Evolutionary conservation across 2,329 filamentous ascomycete genomes (phyloP).

Genomic region (Chaetomium strumarium): DNA sequence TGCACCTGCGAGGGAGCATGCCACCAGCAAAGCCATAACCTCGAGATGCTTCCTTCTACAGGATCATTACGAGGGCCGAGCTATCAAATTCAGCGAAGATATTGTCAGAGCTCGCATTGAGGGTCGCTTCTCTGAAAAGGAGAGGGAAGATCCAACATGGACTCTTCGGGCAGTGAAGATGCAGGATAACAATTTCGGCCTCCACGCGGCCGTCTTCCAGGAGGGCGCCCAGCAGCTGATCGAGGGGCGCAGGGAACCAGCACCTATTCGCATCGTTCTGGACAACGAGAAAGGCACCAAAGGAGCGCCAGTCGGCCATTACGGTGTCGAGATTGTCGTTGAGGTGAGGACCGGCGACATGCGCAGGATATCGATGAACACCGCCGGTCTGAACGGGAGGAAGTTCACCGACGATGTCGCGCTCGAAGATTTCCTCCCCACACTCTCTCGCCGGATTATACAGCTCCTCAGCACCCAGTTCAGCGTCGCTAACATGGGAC

Average conservation of each 20-base stretch:
- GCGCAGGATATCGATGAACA: slow-evolving; percentile 45
- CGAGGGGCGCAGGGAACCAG: slow-evolving; percentile 61
- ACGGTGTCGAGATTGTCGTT: slow-evolving; percentile 65
- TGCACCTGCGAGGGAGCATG: slow-evolving; percentile 42
- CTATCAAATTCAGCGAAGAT: slow-evolving; percentile 73
- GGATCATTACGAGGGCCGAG: slow-evolving; percentile 72
- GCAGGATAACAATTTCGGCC: slow-evolving; percentile 52
- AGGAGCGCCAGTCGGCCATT: slow-evolving; percentile 59
- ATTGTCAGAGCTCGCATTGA: slow-evolving; percentile 81
- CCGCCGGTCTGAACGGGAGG: slow-evolving; percentile 61
- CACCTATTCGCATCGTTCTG: slow-evolving; percentile 65
- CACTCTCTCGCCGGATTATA: slow-evolving; percentile 67
- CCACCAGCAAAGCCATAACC: slow-evolving; percentile 47
- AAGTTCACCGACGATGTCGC: slow-evolving; percentile 69
- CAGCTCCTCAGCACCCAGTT: slow-evolving; percentile 67
- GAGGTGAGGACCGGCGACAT: slow-evolving; percentile 53
- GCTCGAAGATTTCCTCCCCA: slow-evolving; percentile 65
- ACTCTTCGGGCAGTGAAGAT: slow-evolving; percentile 65
- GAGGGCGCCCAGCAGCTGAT: slow-evolving; percentile 57
- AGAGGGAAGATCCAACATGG: slow-evolving; percentile 77
- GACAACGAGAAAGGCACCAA: slow-evolving; percentile 63
- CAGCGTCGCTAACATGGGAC: slow-evolving; percentile 55
- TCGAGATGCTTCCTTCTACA: slow-evolving; percentile 66
- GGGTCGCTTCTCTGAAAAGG: slow-evolving; percentile 73
- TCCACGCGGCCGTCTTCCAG: slow-evolving; percentile 66